Base-by-base conservation (phyloP, 2,329 filamentous ascomycete species). In the Trichothecium roseum region DNA sequence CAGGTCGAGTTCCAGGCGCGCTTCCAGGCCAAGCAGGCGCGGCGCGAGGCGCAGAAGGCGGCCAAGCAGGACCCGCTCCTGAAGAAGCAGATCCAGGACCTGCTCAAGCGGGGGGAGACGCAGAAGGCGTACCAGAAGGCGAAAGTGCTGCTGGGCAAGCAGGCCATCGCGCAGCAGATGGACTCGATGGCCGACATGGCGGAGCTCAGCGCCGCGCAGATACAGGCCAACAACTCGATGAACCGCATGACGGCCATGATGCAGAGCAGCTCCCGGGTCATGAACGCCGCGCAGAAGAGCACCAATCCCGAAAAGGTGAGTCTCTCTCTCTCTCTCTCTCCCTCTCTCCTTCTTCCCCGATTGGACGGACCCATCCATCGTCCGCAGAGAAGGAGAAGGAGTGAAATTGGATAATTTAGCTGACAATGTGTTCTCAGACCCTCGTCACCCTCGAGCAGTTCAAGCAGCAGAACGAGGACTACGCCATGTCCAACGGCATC, bases 401-500 rank as follows among this genome's bases (percentile, higher is more conserved):
- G n/a, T n/a, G n/a, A n/a, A n/a, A n/a, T n/a, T n/a, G n/a, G n/a
- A n/a, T n/a, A n/a, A n/a, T n/a, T n/a, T n/a, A 7, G 18, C 32
- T 34, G 27, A 34, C 18, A 15, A 16, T 17, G 14, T 4, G 13
- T 17, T 32, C 13, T 17, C 38, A 69, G 63, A 77, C 73, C 36
- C 69, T 78, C 44, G 58, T 70, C 33, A 74, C 73, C 7, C 65
- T 77, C 44, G 73, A 78, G 50, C 69, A 75, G 48, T 74, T 72
- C 64, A 70, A 69, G 53, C 59, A 66, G 42, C 73, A 77, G 50
- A 77, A 75, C 57, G 73, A 78, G 53, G 73, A 77, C 48, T 76
- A 76, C 56, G 69, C 71, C 55, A 72, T 78, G 62, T 69, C 64
- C 53, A 76, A 74, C 56, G 71, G 78, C 46, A 86, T 88, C 60